Base-by-base conservation (phyloP, 352 stramenopile genomes). In the Globisporangium cederbergense region DNA sequence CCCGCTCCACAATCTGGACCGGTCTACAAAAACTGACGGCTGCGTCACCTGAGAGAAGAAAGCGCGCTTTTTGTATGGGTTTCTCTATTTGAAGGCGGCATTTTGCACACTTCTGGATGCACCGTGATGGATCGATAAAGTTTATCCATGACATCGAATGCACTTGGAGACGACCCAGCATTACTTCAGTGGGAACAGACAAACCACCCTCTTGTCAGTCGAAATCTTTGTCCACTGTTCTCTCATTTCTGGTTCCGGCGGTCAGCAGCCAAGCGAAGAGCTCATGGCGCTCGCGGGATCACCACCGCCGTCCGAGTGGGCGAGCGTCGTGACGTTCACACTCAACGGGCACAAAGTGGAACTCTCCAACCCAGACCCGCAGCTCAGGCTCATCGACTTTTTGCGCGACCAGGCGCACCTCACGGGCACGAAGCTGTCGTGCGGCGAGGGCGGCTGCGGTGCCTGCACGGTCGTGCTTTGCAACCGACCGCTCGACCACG, bases 381-480 rank as follows among this genome's bases (percentile, higher is more conserved):
- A 95, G 62, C 76, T 82, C 32, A 96, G 83, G 60, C 70, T 96
- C 47, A 74, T 97, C 56, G 73, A 90, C 65, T 95, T 87, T 66
- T 74, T 97, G 47, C 88, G 88, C 62, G 73, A 77, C 9, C 81
- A 86, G 45, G 58, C 88, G 60, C 67, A 78, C 18, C 83, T 94
- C 63, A 90, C 83, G 20, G 87, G 85, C 59, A 94, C 87, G 3
- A 97, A 96, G 63, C 80, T 96, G n/a, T 95, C 93, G 62, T 99
- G 97, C 61, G 92, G 89, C 6, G 96, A 99, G 67, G 97, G 97
- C 43, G 97, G 97, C 36, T 99, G 97, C 62, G 97, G 97, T 30
- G 96, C 97, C 25, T 99, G 97, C 70, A 99, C 93, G 11, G 95
- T 99, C 57, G 96, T 98, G 75, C 73, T 98, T 10, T 93, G 86